Conservation (phyloP, 2,329 filamentous ascomycete genomes). For the Aspergillus calidoustus region DNA sequence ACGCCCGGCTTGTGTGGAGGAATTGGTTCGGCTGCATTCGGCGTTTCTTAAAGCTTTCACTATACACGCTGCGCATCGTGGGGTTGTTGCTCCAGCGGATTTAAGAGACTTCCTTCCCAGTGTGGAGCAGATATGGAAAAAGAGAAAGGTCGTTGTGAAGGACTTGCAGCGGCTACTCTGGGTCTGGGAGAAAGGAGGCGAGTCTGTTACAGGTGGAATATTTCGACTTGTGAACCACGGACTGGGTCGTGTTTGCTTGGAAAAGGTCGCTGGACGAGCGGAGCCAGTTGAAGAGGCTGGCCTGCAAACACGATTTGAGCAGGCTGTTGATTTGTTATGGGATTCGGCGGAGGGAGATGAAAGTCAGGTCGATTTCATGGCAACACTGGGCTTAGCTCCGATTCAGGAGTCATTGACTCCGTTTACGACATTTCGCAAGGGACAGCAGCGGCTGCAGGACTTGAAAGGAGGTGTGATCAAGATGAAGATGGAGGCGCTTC, state of each 20-base stretch:
- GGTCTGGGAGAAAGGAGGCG: constrained; percentile 55
- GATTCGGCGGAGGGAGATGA: constrained; percentile 38
- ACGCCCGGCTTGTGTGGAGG: constrained; percentile 40
- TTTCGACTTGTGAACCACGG: constrained; percentile 50
- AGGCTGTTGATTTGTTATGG: constrained; percentile 53
- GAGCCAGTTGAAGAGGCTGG: constrained; percentile 44
- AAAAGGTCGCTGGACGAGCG: constrained; percentile 28
- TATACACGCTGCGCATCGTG: constrained; percentile 72
- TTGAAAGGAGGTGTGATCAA: constrained; percentile 45
- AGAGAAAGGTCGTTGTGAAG: constrained; percentile 66
- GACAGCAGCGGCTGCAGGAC: constrained; percentile 47
- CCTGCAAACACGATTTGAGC: constrained; percentile 56
- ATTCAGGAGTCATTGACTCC: constrained; percentile 45
- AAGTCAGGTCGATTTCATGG: constrained; percentile 37
- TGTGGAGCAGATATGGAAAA: constrained; percentile 73
- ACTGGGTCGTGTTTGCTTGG: constrained; percentile 44
- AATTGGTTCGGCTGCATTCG: constrained; percentile 67
- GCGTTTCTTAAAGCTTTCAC: constrained; percentile 71
- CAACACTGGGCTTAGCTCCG: constrained; percentile 36
- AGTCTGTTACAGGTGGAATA: constrained; percentile 21
- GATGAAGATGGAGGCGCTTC: constrained; percentile 40
- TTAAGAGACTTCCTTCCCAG: constrained; percentile 64
- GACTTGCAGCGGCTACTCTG: constrained; percentile 71
- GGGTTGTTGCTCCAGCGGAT: constrained; percentile 65
- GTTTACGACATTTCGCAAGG: constrained; percentile 42